Conservation (phyloP, 495 filamentous ascomycete species). For the Penicillium chermesinum region DNA sequence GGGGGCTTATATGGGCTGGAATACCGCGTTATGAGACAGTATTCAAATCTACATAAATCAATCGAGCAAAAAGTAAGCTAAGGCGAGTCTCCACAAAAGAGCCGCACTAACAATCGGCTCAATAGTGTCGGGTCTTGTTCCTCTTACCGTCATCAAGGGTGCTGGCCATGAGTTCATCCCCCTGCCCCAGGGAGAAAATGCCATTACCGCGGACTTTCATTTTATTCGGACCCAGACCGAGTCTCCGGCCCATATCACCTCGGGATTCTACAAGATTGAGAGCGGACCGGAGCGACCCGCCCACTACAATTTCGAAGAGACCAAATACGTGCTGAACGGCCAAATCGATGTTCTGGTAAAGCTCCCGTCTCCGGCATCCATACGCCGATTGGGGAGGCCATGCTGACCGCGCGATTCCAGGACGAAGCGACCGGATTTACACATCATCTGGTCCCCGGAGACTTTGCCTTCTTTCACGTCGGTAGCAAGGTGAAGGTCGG, state of each 20-base stretch:
- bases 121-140: conserved; percentile 24
- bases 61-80: not conserved
- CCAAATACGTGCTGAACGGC: conserved; percentile 28
- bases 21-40: not conserved
- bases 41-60: not conserved
- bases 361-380: too few species aligned
- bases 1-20: not conserved
- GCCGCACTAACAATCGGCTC: not conserved
- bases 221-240: conserved; percentile 27
- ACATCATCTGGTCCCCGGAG: conserved; percentile 27
- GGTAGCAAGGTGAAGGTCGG: conserved; percentile 30
- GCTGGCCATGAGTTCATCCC: conserved; percentile 28
- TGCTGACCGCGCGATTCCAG: conserved; percentile 5
- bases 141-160: conserved; percentile 30
- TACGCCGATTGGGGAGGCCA: not conserved
- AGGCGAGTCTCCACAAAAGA: not conserved
- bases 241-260: conserved; percentile 25
- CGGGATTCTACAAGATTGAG: conserved; percentile 32
- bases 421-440: conserved; percentile 31
- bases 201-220: conserved; percentile 28
- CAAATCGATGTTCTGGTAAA: conserved; percentile 31
- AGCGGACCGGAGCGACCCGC: conserved; percentile 24
- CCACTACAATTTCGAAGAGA: conserved; percentile 26
- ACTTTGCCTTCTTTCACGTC: conserved; percentile 33
- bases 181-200: conserved; percentile 27